Evolutionary conservation across 2,329 filamentous ascomycete species (phyloP).

Genomic region (Cladophialophora chaetospira): DNA sequence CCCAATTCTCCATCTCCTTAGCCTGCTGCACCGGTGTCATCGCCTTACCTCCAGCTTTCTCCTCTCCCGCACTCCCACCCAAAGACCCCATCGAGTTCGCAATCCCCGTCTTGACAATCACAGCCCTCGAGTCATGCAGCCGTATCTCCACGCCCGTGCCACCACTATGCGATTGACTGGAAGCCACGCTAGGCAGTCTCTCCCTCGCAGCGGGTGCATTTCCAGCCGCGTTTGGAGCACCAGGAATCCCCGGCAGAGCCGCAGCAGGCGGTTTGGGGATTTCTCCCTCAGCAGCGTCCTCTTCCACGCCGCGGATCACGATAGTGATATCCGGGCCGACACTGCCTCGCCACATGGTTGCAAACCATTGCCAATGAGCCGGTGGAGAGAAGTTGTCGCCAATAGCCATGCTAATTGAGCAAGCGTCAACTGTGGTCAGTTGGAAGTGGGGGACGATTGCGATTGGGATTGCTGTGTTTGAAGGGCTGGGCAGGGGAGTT

Average conservation of each 20-base stretch:
- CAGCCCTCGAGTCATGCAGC: constrained; percentile 30
- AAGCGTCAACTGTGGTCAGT: constrained; percentile 74
- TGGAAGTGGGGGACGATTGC: constrained; percentile 79
- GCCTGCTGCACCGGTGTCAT: constrained; percentile 26
- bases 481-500: background rate
- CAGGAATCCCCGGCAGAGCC: constrained; percentile 29
- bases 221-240: background rate
- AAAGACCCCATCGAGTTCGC: constrained; percentile 28
- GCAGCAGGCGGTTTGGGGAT: constrained; percentile 42
- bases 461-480: constrained; percentile 57
- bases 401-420: constrained; percentile 73
- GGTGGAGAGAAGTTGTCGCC: constrained; percentile 73
- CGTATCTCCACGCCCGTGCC: constrained; percentile 32
- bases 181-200: background rate
- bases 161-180: constrained; percentile 6
- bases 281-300: constrained; percentile 36
- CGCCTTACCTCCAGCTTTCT: constrained; percentile 29
- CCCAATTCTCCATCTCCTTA: constrained; percentile 52
- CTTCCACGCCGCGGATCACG: constrained; percentile 45
- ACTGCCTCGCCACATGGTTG: constrained; percentile 86
- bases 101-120: constrained; percentile 32
- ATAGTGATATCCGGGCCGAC: constrained; percentile 70
- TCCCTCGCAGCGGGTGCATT: constrained; percentile 8
- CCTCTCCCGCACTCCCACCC: constrained; percentile 56
- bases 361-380: constrained; percentile 99